Conservation (phyloP, 2,329 filamentous ascomycete genomes). For the Whalleya microplaca region DNA sequence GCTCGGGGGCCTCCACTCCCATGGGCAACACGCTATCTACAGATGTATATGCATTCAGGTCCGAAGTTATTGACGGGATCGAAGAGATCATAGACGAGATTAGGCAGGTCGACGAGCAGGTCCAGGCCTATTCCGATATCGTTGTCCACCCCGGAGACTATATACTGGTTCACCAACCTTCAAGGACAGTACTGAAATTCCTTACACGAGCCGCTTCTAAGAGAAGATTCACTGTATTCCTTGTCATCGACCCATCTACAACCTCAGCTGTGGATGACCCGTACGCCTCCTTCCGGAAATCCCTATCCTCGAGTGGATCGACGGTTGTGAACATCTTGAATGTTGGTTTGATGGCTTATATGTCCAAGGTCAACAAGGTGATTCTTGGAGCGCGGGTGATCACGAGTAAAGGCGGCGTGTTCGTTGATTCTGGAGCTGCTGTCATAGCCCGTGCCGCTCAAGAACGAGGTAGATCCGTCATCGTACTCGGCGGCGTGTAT, state of each 20-base stretch:
- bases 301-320: constrained; percentile 76
- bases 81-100: constrained; percentile 96
- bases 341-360: constrained; percentile 86
- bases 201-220: constrained; percentile 85
- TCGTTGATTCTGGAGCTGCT: constrained; percentile 82
- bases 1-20: constrained; percentile 56
- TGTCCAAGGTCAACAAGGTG: constrained; percentile 95
- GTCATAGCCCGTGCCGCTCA: constrained; percentile 85
- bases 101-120: constrained; percentile 89
- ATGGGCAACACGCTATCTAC: constrained; percentile 44
- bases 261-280: constrained; percentile 43
- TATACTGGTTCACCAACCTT: constrained; percentile 86
- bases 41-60: constrained; percentile 72
- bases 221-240: constrained; percentile 88
- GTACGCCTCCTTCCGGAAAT: constrained; percentile 69
- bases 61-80: constrained; percentile 92
- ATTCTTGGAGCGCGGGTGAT: constrained; percentile 87
- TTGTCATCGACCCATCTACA: constrained; percentile 67
- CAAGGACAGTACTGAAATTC: constrained; percentile 86
- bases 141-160: constrained; percentile 94
- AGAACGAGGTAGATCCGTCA: constrained; percentile 79
- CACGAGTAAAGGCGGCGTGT: constrained; percentile 82
- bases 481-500: constrained; percentile 89
- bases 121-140: constrained; percentile 83
- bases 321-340: constrained; percentile 84